Base-by-base conservation (phyloP, 202 grass and related monocot species). In the Sporobolus alterniflorus region DNA sequence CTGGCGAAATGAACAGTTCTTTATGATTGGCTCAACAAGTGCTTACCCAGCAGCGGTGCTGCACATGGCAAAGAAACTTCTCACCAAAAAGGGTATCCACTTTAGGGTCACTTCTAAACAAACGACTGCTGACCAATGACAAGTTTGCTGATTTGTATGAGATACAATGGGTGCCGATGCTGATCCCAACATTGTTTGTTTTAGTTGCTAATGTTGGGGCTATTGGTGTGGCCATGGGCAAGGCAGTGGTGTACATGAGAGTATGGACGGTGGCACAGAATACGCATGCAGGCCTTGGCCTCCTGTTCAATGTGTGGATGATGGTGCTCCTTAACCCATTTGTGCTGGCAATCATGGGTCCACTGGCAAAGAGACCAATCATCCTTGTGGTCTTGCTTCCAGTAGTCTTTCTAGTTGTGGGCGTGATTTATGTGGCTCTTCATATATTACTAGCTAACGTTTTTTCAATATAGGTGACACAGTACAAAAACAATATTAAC, bases 221-320 rank as follows among this genome's bases (percentile, higher is more conserved):
- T 21, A 82, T 95, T 34, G 93, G 84, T 9, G 78, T 92, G 28
- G 84, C 89, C 5, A 21, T 94, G 43, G 90, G 94, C 47, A 88
- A 93, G 43, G 88, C 83, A 0, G 13, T 70, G 3, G 82, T 94
- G 6, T 97, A 82, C 8, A 71, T 85, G 60, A 82, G 90, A 74
- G 55, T 64, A 57, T 89, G 88, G 88, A 85, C 78, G 10, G 46
- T 11, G 4, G 66, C 47, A 1, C 73, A 89, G 72, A 82, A 72
- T 57, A 60, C 40, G 28, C 88, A 82, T 32, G 89, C 83, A 20
- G 79, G 74, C n/a, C 1, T 97, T 9, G 92, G 90, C 10, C 76
- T 93, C 4, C 61, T 98, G 12, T 94, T 97, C 66, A 98, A 94
- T 57, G 65, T 98, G 10, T 94, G 95, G 95, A 85, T 97, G 28